Conservation (phyloP, 805 yeast species). For the Teunomyces stri region DNA sequence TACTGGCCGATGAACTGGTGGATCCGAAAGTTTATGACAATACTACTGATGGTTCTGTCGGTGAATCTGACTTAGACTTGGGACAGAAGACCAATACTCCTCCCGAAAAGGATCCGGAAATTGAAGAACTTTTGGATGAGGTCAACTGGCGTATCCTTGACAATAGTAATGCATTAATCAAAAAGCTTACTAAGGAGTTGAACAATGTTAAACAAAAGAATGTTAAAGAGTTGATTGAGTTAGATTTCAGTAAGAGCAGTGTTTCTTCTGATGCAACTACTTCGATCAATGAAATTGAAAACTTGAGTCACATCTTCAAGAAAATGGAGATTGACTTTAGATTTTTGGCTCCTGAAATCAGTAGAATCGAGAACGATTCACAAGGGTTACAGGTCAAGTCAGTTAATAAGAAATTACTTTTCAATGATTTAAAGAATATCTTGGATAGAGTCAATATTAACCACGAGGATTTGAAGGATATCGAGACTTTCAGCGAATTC, state of each 20-base stretch:
- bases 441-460: slow-evolving; percentile 69
- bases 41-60: not conserved
- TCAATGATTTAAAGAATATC: slow-evolving; percentile 66
- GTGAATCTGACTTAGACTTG: not conserved
- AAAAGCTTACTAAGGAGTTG: slow-evolving; percentile 57
- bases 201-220: slow-evolving; percentile 61
- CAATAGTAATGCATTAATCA: slow-evolving; percentile 56
- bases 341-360: slow-evolving; percentile 59
- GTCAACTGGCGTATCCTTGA: slow-evolving; percentile 74
- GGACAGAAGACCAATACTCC: not conserved
- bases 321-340: slow-evolving; percentile 40
- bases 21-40: not conserved
- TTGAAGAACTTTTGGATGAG: slow-evolving; percentile 72
- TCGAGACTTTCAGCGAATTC: slow-evolving; percentile 50
- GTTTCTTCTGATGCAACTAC: slow-evolving; percentile 31
- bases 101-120: slow-evolving; percentile 38
- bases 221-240: slow-evolving; percentile 43
- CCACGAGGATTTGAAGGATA: slow-evolving; percentile 47
- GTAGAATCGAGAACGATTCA: slow-evolving; percentile 68
- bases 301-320: slow-evolving; percentile 36
- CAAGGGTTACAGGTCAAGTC: slow-evolving; percentile 82
- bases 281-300: slow-evolving; percentile 35
- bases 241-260: slow-evolving; percentile 35
- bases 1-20: slow-evolving; percentile 1
- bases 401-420: slow-evolving; percentile 73